Conservation (phyloP, 306 rosid species). For the Gastrolobium bilobum region DNA sequence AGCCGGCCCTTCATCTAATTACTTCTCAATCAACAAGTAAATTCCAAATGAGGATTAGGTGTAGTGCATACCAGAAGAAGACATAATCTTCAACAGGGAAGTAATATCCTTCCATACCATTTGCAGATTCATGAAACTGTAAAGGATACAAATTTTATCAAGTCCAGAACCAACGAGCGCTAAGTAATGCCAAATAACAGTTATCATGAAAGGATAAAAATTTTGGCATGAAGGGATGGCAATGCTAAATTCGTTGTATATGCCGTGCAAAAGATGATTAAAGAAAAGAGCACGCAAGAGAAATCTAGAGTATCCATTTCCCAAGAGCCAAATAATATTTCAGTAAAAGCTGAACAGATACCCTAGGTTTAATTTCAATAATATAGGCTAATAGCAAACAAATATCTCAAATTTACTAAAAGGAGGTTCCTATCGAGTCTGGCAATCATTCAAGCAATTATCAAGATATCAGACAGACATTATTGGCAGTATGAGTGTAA, state of each 20-base stretch:
- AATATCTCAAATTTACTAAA: neutral
- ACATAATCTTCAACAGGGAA: constrained; percentile 62
- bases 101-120: constrained; percentile 49
- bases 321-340: neutral
- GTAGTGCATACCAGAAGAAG: constrained; percentile 60
- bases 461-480: neutral
- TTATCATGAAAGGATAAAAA: neutral
- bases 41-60: neutral
- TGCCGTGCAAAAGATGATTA: constrained; percentile 10
- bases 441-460: neutral
- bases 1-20: too few relatives aligned
- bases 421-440: neutral
- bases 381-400: neutral
- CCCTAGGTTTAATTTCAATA: neutral
- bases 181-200: neutral
- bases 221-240: neutral
- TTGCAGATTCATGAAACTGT: constrained; percentile 57
- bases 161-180: neutral
- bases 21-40: constrained; percentile 34
- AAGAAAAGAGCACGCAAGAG: neutral
- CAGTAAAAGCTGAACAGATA: neutral
- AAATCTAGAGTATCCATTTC: neutral
- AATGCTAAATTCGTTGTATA: constrained; percentile 10
- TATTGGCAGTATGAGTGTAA: neutral
- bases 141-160: constrained; percentile 21